Conservation (phyloP, 2,329 filamentous ascomycete genomes). For the Aquanectria penicillioides region DNA sequence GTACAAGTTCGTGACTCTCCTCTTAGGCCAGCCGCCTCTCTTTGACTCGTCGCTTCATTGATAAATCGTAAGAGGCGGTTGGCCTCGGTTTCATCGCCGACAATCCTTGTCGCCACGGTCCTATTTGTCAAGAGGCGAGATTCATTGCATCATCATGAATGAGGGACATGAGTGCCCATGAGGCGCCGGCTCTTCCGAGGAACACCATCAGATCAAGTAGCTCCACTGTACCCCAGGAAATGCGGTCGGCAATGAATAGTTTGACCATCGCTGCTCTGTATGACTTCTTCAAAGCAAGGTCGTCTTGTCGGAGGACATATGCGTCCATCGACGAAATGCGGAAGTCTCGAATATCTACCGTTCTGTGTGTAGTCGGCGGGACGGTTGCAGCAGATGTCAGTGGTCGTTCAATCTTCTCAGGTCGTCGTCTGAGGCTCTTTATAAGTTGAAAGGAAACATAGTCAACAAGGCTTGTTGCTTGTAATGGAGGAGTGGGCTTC, state of each 20-base stretch:
- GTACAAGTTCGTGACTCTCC: too few species aligned
- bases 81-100: background rate
- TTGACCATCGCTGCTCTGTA: constrained; percentile 53
- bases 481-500: constrained; percentile 48
- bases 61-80: background rate
- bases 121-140: too few species aligned
- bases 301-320: constrained; percentile 52
- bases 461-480: constrained; percentile 48
- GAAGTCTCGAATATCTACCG: constrained; percentile 57
- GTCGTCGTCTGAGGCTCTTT: constrained; percentile 54
- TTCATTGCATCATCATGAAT: too few species aligned
- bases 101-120: background rate
- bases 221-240: constrained; percentile 49
- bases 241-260: constrained; percentile 56
- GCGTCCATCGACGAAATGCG: constrained; percentile 63
- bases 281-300: constrained; percentile 35
- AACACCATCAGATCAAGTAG: constrained; percentile 44
- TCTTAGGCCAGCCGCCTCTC: too few species aligned
- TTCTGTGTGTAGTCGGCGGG: constrained; percentile 3
- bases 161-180: constrained; percentile 44
- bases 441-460: constrained; percentile 56
- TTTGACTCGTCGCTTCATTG: background rate
- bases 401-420: constrained; percentile 52
- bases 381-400: constrained; percentile 49
- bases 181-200: constrained; percentile 44